A percentile compares a stretch with the other conserved stretches of the same genome.
Evolutionary conservation across 345 rosid species (phyloP).

Genomic region (Iberis pinnata): DNA sequence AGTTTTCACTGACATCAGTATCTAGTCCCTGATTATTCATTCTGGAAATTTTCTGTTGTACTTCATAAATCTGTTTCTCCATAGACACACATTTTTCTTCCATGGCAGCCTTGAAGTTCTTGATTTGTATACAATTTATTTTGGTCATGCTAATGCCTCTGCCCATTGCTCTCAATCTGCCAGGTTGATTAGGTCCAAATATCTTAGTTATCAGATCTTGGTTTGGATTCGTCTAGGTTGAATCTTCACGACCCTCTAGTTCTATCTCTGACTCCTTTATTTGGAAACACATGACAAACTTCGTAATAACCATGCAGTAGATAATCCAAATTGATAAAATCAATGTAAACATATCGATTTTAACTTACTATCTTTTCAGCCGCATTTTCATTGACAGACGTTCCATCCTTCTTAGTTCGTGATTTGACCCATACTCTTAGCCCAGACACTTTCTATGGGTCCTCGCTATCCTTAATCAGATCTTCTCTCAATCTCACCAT

Average conservation of each 20-base stretch:
- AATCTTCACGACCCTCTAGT: background rate
- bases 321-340: background rate
- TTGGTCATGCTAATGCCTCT: background rate
- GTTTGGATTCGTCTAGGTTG: background rate
- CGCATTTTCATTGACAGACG: background rate
- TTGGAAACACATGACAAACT: no score
- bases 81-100: background rate
- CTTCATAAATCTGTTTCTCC: background rate
- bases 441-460: background rate
- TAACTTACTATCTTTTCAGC: no score
- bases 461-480: background rate
- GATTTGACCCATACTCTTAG: background rate
- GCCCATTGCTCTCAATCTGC: background rate
- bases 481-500: slow-evolving; percentile 1
- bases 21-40: background rate
- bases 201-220: background rate
- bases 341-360: no score
- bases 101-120: background rate
- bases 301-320: background rate
- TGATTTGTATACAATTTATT: background rate
- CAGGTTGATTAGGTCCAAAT: background rate
- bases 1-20: background rate
- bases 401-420: background rate
- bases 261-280: background rate
- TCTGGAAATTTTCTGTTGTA: background rate